phyloP scores from a whole-genome alignment of 2,329 filamentous ascomycete species.

The Colletotrichum phormii region DNA sequence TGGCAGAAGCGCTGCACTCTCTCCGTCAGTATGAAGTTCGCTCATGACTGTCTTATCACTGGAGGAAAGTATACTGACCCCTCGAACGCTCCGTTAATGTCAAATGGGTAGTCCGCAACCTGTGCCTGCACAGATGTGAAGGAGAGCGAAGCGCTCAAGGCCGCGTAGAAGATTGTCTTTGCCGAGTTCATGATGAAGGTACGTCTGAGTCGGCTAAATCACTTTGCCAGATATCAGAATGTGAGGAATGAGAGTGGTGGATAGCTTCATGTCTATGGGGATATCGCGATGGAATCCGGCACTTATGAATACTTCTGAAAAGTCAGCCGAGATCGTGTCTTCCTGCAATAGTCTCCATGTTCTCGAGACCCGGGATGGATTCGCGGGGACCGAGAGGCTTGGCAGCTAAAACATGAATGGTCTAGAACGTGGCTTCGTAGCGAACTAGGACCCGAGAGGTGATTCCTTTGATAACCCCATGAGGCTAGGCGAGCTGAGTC shows the following conservation, averaged over 20 bases:
- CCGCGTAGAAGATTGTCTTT: constrained; percentile 9
- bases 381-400: not conserved
- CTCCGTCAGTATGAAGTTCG: not conserved
- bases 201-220: not conserved
- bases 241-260: not conserved
- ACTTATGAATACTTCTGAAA: constrained; percentile 6
- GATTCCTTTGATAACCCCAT: constrained; percentile 13
- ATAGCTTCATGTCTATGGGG: not conserved
- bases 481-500: not conserved
- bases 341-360: not conserved
- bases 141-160: constrained; percentile 6
- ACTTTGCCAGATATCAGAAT: not conserved
- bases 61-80: not conserved
- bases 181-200: constrained; percentile 12
- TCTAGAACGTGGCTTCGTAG: constrained; percentile 9
- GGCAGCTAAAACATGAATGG: constrained; percentile 3
- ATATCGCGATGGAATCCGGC: not conserved
- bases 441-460: not conserved
- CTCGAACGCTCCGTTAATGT: constrained; percentile 34
- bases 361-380: not conserved
- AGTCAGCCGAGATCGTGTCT: not conserved
- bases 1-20: constrained; percentile 28
- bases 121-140: constrained; percentile 13
- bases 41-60: fast-evolving
- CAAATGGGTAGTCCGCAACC: constrained; percentile 23